These are phyloP conservation scores for Acanthamoeba castellanii DNA, from an alignment of 208 protist species.

Conservation along the genomic window DNA sequence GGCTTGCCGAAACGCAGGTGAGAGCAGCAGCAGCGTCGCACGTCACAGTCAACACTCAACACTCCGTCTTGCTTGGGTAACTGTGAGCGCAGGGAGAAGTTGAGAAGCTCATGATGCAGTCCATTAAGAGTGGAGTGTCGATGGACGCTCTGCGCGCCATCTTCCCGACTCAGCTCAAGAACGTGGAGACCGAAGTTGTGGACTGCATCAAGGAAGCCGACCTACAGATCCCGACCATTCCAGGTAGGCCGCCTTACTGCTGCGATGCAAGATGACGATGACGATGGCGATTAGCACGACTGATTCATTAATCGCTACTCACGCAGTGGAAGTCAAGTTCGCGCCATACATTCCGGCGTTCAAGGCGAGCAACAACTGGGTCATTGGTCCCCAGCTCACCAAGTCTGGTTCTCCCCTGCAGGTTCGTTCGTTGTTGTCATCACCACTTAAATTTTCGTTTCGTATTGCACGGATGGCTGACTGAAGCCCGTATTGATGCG, in stretches of 20 bases:
- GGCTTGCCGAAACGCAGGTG: conserved; percentile 58
- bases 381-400: not conserved
- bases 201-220: conserved; percentile 33
- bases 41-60: not conserved
- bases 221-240: not conserved
- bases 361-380: conserved; percentile 73
- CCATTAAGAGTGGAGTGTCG: conserved; percentile 21
- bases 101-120: conserved; percentile 21
- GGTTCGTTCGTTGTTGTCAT: not conserved
- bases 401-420: conserved; percentile 3
- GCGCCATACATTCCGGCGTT: conserved; percentile 9
- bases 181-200: not conserved
- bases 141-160: conserved; percentile 5
- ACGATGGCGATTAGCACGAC: not conserved
- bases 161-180: conserved; percentile 27
- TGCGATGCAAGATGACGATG: no score
- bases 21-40: not conserved
- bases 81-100: conserved; percentile 28
- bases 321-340: not conserved
- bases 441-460: no score
- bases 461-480: not conserved
- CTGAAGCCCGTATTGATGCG: no score
- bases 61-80: no score
- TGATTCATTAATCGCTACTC: not conserved
- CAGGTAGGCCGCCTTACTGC: not conserved